phyloP scores from a whole-genome alignment of 495 filamentous ascomycete species.

The Daldinia concentrica region DNA sequence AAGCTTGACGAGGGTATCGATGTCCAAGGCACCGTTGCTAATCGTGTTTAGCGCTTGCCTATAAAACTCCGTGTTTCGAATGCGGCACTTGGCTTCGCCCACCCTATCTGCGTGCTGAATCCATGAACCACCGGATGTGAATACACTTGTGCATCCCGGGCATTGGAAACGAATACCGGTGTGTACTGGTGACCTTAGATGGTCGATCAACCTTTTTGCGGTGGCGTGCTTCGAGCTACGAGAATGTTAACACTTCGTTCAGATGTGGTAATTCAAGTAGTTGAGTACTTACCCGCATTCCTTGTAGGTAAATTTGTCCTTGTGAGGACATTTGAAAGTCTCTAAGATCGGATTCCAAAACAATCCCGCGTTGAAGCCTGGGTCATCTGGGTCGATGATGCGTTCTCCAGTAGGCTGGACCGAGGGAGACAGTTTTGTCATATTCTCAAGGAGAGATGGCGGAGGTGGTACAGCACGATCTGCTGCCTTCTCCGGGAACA shows the following conservation, averaged over 20 bases:
- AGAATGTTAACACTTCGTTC: constrained; percentile 15
- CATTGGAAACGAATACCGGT: constrained; percentile 42
- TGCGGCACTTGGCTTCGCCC: constrained; percentile 27
- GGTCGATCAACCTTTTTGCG: constrained; percentile 30
- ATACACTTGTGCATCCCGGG: constrained; percentile 45
- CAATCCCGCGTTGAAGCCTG: constrained; percentile 42
- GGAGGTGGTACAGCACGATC: constrained; percentile 6
- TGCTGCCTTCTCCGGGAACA: constrained; percentile 29
- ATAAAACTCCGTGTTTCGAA: constrained; percentile 31
- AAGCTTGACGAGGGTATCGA: constrained; percentile 28
- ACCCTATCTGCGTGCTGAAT: constrained; percentile 50
- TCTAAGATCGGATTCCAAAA: constrained; percentile 42
- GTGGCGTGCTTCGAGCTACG: constrained; percentile 43
- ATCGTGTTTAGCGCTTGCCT: constrained; percentile 35
- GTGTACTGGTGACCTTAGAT: constrained; percentile 50
- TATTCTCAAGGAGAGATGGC: constrained; percentile 4
- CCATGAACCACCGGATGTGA: constrained; percentile 42
- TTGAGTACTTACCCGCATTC: constrained; percentile 50
- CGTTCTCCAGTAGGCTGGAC: constrained; percentile 6
- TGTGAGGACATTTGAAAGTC: constrained; percentile 54
- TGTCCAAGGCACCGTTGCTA: constrained; percentile 43
- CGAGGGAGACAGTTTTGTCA: constrained; percentile 9
- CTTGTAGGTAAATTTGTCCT: constrained; percentile 16
- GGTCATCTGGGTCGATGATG: constrained; percentile 46
- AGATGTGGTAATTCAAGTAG: background rate